These are phyloP conservation scores for Lyophyllum atratum DNA, from an alignment of 768 basidiomycete species.

Conservation along the genomic window DNA sequence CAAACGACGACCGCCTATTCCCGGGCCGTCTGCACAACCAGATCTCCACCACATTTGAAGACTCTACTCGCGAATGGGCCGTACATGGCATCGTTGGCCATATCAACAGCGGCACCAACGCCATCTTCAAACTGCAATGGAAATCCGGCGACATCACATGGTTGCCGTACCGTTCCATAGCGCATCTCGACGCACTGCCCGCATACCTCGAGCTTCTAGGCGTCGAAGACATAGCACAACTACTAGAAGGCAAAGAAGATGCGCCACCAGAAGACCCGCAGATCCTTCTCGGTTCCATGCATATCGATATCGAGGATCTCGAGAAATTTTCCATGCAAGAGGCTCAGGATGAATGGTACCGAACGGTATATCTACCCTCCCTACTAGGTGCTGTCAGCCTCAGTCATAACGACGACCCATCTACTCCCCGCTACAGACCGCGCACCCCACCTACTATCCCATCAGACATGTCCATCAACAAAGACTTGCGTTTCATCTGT, in stretches of 20 bases:
- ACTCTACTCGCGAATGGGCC: not conserved
- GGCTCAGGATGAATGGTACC: too few species aligned
- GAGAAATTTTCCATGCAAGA: too few species aligned
- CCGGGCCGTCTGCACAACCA: conserved; percentile 15
- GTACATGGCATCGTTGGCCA: conserved; percentile 1
- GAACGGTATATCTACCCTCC: too few species aligned
- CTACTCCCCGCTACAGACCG: too few species aligned
- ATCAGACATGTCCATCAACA: too few species aligned
- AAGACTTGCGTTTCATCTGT: too few species aligned
- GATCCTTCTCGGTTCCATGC: not conserved
- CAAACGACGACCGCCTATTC: conserved; percentile 30
- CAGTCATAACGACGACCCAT: too few species aligned
- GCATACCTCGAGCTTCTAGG: conserved; percentile 3
- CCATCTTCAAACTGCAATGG: conserved; percentile 1
- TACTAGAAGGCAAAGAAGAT: not conserved
- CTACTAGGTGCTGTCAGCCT: too few species aligned
- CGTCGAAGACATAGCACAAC: not conserved
- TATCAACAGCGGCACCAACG: not conserved
- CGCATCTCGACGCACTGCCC: not conserved
- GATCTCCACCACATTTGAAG: not conserved
- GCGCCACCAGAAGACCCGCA: conserved; percentile 2
- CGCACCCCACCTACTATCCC: too few species aligned
- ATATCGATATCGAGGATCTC: too few species aligned
- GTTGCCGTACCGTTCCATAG: not conserved
- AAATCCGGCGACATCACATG: conserved; percentile 4